These are phyloP conservation scores for Paramecium tetraurelia DNA, from an alignment of 73 alveolate genomes.

Conservation along the genomic window DNA sequence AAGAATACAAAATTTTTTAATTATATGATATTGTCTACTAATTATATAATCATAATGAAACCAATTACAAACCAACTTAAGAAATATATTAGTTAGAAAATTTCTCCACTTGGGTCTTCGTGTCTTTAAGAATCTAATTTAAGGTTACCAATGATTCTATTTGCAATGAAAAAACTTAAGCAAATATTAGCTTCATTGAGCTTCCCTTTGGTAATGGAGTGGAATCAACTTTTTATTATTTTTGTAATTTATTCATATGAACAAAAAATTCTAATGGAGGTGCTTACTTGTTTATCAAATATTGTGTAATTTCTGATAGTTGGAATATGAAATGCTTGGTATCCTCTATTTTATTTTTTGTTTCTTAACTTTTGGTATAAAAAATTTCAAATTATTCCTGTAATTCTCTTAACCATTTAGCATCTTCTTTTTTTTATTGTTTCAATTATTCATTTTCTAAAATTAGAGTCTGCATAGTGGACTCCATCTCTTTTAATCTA, in stretches of 20 bases:
- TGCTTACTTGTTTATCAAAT: not conserved
- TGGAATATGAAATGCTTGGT: not conserved
- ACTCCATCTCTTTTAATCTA: not conserved
- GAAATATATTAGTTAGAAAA: constrained; percentile 5
- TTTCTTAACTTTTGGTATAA: not conserved
- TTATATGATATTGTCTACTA: not conserved
- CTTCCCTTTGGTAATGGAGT: not conserved
- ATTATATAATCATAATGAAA: not conserved
- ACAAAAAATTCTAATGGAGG: not conserved
- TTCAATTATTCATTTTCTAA: constrained; percentile 5
- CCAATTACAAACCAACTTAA: not conserved
- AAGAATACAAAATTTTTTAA: too few species aligned
- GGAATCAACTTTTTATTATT: not conserved
- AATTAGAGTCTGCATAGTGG: not conserved
- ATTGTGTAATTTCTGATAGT: not conserved
- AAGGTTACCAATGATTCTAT: not conserved
- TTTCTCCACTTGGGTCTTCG: not conserved
- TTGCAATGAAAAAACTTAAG: not conserved
- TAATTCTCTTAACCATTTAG: not conserved
- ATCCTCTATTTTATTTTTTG: not conserved
- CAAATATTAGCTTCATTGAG: not conserved
- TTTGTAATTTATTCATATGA: not conserved
- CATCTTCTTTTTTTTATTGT: not conserved
- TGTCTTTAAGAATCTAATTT: not conserved
- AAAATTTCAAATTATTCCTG: not conserved